phyloP scores from a whole-genome alignment of 805 yeast genomes.

The Saccharomycopsis oosterbeekiorum region DNA sequence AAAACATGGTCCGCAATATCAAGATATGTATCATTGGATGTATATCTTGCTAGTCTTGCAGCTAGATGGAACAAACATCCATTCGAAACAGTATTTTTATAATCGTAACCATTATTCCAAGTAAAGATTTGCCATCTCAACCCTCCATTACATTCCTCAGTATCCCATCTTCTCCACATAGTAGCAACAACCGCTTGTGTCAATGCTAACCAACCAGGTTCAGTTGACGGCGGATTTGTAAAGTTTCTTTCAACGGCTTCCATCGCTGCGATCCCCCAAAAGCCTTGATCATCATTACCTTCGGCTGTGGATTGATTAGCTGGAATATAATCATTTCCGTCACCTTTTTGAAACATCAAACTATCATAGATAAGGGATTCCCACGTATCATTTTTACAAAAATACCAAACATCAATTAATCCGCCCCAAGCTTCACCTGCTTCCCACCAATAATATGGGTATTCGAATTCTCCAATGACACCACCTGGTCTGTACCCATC shows the following conservation, averaged over 20 bases:
- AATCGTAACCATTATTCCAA: conserved; percentile 82
- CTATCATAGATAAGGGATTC: conserved; percentile 46
- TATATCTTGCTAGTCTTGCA: conserved; percentile 75
- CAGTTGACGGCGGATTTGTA: conserved; percentile 49
- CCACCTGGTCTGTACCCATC: conserved; percentile 51
- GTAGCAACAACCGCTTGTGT: conserved; percentile 84
- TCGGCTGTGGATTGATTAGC: conserved; percentile 73
- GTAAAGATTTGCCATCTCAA: conserved; percentile 87
- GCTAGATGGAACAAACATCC: conserved; percentile 74
- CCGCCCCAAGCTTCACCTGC: conserved; percentile 66
- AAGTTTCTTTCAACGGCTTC: conserved; percentile 79
- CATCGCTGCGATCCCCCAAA: conserved; percentile 86
- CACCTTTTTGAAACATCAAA: conserved; percentile 55
- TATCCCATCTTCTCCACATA: conserved; percentile 75
- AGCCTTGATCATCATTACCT: conserved; percentile 91
- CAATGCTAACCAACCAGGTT: conserved; percentile 65
- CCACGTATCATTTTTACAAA: conserved; percentile 58
- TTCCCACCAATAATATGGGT: conserved; percentile 88
- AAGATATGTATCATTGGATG: conserved; percentile 60
- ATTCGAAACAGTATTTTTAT: conserved; percentile 81
- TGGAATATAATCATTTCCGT: conserved; percentile 62
- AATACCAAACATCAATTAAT: conserved; percentile 57
- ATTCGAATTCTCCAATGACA: conserved; percentile 58
- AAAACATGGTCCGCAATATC: conserved; percentile 65
- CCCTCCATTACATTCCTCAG: conserved; percentile 57